phyloP scores from a whole-genome alignment of 805 yeast genomes.

The Naumovozyma castellii region DNA sequence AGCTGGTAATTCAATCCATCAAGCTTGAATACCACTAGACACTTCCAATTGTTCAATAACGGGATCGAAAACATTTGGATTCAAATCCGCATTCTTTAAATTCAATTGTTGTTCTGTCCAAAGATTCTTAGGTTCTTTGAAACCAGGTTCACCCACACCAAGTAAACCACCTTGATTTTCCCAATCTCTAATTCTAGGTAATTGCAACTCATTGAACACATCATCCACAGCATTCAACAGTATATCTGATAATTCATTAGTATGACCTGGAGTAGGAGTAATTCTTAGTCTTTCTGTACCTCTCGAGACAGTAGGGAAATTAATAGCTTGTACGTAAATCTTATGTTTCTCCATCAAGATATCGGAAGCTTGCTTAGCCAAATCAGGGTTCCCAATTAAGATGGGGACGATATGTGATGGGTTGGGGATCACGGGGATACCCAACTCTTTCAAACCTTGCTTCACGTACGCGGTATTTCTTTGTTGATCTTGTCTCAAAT shows the following conservation, averaged over 20 bases:
- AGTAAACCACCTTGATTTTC: conserved; percentile 75
- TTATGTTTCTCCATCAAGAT: conserved; percentile 70
- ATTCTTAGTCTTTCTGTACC: conserved; percentile 94
- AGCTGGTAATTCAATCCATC: too few species aligned
- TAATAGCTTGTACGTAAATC: conserved; percentile 95
- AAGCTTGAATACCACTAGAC: conserved; percentile 49
- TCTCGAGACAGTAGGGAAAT: conserved; percentile 93
- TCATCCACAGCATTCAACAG: conserved; percentile 71
- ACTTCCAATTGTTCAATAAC: conserved; percentile 54
- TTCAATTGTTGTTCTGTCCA: conserved; percentile 81
- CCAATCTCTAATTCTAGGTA: conserved; percentile 75
- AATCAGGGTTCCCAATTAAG: conserved; percentile 86
- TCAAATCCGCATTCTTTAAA: conserved; percentile 53
- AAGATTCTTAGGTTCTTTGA: conserved; percentile 47
- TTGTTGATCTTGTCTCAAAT: conserved; percentile 79
- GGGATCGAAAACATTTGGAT: conserved; percentile 58
- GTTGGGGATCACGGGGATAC: conserved; percentile 93
- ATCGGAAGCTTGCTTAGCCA: conserved; percentile 88
- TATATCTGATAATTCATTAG: conserved; percentile 61
- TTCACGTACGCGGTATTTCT: conserved; percentile 78
- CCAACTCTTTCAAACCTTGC: conserved; percentile 51
- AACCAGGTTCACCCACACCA: conserved; percentile 64
- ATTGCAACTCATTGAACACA: conserved; percentile 64
- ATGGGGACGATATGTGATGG: conserved; percentile 97
- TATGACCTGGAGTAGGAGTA: conserved; percentile 98